These are phyloP conservation scores for Coniochaeta sp. DNA, from an alignment of 2,329 filamentous ascomycete species.

Conservation along the genomic window DNA sequence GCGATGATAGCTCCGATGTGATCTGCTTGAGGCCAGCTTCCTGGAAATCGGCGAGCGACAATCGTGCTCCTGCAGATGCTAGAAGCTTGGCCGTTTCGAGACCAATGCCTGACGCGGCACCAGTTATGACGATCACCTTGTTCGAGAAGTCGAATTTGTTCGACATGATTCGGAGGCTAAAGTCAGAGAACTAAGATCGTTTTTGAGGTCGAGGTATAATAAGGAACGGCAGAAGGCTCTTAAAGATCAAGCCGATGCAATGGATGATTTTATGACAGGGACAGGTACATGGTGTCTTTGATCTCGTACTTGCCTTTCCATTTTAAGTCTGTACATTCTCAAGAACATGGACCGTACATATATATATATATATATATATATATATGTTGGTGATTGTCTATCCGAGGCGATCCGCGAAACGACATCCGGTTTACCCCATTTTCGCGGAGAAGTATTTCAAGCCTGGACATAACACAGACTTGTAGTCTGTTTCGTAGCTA, in stretches of 20 bases:
- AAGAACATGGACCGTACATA: background rate
- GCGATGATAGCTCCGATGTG: conserved; percentile 1
- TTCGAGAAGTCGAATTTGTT: background rate
- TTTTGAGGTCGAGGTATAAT: no score
- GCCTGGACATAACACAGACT: background rate
- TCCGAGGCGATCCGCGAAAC: background rate
- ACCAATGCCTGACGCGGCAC: conserved; percentile 41
- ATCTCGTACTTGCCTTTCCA: background rate
- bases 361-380: no score
- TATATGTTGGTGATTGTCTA: background rate
- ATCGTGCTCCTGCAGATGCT: conserved; percentile 30
- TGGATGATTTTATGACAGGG: background rate
- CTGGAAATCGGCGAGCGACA: conserved; percentile 42
- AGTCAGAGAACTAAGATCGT: background rate
- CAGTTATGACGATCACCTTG: conserved; percentile 41
- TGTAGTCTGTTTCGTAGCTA: background rate
- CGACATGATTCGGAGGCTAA: background rate
- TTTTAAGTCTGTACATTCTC: no score
- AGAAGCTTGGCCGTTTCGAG: conserved; percentile 37
- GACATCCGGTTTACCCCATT: background rate
- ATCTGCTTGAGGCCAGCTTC: conserved; percentile 22
- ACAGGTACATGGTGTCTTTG: background rate
- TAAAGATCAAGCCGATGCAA: background rate
- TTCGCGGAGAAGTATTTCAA: background rate
- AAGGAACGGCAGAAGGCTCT: background rate